Evolutionary conservation across 2,329 filamentous ascomycete genomes (phyloP).

Genomic region (Epichloe glyceriae): DNA sequence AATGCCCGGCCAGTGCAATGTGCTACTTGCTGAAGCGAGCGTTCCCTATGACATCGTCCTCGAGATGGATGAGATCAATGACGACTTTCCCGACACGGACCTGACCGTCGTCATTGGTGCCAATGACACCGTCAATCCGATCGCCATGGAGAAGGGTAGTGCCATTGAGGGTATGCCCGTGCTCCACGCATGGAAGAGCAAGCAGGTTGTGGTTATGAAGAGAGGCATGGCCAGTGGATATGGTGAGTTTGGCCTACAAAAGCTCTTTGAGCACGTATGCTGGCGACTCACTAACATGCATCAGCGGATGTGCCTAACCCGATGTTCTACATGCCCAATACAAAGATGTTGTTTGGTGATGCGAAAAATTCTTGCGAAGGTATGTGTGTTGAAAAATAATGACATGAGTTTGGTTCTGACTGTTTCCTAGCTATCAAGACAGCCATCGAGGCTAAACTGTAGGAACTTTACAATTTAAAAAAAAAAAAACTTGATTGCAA

Average conservation of each 20-base stretch:
- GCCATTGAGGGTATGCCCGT: constrained; percentile 90
- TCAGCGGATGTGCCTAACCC: constrained; percentile 79
- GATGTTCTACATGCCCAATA: constrained; percentile 85
- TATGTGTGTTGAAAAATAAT: constrained; percentile 23
- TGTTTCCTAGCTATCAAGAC: constrained; percentile 8
- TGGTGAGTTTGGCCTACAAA: constrained; percentile 34
- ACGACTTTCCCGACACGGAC: constrained; percentile 77
- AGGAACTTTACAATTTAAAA: not conserved
- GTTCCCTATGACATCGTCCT: constrained; percentile 87
- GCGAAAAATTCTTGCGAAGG: constrained; percentile 74
- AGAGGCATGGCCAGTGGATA: constrained; percentile 79
- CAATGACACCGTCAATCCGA: constrained; percentile 87
- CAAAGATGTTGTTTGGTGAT: constrained; percentile 86
- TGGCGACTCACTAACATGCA: constrained; percentile 7
- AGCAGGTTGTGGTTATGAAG: constrained; percentile 90
- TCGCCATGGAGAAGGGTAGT: constrained; percentile 70
- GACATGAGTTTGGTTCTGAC: constrained; percentile 9
- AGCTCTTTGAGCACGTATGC: not conserved
- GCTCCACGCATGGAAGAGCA: constrained; percentile 85
- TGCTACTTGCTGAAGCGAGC: constrained; percentile 73
- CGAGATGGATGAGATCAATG: constrained; percentile 95
- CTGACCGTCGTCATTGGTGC: constrained; percentile 81
- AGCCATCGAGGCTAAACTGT: constrained; percentile 10
- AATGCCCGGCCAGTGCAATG: constrained; percentile 91
- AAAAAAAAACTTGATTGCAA: no score